These are phyloP conservation scores for Sporothrix brunneoviolacea DNA, from an alignment of 2,329 filamentous ascomycete species.

Conservation along the genomic window DNA sequence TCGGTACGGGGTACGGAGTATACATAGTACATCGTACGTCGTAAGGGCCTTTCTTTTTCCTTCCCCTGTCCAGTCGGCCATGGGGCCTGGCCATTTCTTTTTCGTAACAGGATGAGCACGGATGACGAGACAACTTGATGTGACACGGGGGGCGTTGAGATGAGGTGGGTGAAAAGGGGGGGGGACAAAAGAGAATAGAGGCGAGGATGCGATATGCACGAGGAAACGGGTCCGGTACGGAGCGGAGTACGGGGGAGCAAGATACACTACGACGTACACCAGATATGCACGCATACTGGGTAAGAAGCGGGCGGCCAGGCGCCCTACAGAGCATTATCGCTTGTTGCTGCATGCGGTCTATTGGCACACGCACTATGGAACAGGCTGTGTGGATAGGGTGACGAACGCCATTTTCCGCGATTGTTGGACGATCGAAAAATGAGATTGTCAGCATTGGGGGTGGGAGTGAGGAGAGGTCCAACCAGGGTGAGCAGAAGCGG, in stretches of 20 bases:
- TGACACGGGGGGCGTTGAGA: conserved; percentile 1
- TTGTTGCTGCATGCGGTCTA: no score
- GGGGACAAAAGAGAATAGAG: background rate
- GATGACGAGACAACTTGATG: conserved; percentile 4
- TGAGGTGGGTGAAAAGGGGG: conserved; percentile 1
- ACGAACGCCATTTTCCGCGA: background rate
- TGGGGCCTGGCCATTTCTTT: background rate
- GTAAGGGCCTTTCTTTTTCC: no score
- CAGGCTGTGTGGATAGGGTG: background rate
- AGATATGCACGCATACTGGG: no score
- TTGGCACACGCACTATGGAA: no score
- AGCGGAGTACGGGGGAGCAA: background rate
- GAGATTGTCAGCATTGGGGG: no score
- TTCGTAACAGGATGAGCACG: background rate
- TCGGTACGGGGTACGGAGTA: no score
- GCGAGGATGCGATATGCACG: background rate
- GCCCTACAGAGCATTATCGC: no score
- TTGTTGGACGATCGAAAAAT: background rate
- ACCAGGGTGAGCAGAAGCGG: background rate
- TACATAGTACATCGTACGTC: no score
- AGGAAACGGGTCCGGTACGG: background rate
- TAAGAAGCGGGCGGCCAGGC: no score
- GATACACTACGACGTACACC: no score
- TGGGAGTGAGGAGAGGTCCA: background rate
- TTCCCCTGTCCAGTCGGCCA: no score